phyloP scores from a whole-genome alignment of 2,329 filamentous ascomycete genomes.

The Fusarium transvaalense region DNA sequence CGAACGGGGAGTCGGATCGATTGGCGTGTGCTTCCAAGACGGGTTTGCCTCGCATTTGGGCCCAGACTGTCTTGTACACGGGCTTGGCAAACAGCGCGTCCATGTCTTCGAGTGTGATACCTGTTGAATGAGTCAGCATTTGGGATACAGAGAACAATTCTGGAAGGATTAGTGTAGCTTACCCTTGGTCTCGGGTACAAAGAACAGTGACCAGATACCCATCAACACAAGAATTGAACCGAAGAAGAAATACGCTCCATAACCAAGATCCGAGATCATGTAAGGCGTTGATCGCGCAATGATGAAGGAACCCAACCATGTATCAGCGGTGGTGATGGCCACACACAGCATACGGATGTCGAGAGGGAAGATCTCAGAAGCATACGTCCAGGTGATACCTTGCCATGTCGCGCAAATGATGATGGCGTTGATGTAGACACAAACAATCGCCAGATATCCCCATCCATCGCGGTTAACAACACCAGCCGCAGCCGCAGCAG shows the following conservation, averaged over 20 bases:
- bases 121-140: conserved; percentile 35
- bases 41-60: conserved; percentile 40
- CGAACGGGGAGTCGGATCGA: conserved; percentile 41
- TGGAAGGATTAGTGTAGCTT: conserved; percentile 1
- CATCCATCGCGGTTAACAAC: conserved; percentile 58
- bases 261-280: conserved; percentile 58
- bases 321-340: conserved; percentile 53
- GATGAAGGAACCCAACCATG: conserved; percentile 57
- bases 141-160: background rate
- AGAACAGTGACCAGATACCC: conserved; percentile 62
- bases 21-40: conserved; percentile 35
- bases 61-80: conserved; percentile 52
- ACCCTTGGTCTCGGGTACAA: conserved; percentile 66
- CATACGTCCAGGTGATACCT: conserved; percentile 60
- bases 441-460: conserved; percentile 61
- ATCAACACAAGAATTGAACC: conserved; percentile 59
- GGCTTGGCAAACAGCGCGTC: conserved; percentile 53
- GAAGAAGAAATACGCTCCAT: conserved; percentile 68
- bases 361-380: conserved; percentile 61
- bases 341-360: conserved; percentile 55
- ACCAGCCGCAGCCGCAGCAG: conserved; percentile 58
- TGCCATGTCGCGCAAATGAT: conserved; percentile 58
- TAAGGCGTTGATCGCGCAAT: conserved; percentile 57
- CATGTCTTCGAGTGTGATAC: conserved; percentile 62
- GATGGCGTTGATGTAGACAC: conserved; percentile 58